These are phyloP conservation scores for Acidiella bohemica DNA, from an alignment of 495 filamentous ascomycete genomes.

Conservation along the genomic window DNA sequence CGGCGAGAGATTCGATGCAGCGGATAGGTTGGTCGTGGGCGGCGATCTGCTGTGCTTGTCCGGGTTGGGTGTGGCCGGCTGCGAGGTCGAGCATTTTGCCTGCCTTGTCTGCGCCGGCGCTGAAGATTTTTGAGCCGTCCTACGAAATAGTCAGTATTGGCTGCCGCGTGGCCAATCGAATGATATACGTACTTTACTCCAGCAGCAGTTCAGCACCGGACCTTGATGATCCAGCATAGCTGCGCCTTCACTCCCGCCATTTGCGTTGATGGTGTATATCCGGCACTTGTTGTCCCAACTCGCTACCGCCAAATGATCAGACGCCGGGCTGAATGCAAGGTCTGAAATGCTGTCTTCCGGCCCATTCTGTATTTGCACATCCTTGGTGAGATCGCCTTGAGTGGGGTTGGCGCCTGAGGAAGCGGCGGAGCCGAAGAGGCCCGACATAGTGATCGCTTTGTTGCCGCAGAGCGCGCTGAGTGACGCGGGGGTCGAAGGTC, in stretches of 20 bases:
- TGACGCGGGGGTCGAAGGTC: background rate
- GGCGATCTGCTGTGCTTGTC: conserved; percentile 48
- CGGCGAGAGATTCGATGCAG: conserved; percentile 62
- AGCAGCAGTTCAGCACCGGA: conserved; percentile 65
- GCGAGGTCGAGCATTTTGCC: conserved; percentile 65
- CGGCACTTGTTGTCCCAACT: conserved; percentile 92
- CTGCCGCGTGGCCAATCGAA: too few relatives aligned
- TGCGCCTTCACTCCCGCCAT: conserved; percentile 60
- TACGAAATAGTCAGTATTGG: conserved; percentile 17
- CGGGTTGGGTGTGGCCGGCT: conserved; percentile 33
- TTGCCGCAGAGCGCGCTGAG: too few relatives aligned
- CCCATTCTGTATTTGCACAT: conserved; percentile 60
- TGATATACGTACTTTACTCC: conserved; percentile 83
- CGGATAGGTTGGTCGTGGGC: conserved; percentile 70
- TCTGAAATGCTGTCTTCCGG: conserved; percentile 82
- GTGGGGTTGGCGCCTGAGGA: conserved; percentile 46
- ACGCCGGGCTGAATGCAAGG: conserved; percentile 62
- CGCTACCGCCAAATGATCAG: conserved; percentile 67
- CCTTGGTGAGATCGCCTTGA: conserved; percentile 79
- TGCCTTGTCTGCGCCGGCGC: conserved; percentile 73
- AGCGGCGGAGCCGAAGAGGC: conserved; percentile 50
- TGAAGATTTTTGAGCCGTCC: conserved; percentile 65
- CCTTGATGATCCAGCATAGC: conserved; percentile 64
- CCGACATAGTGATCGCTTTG: conserved; percentile 38
- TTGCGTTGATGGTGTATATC: conserved; percentile 72